Percentiles rank a stretch among this genome's conserved stretches.
Conservation (phyloP, 345 rosid genomes). For the Dipteronia sinensis region DNA sequence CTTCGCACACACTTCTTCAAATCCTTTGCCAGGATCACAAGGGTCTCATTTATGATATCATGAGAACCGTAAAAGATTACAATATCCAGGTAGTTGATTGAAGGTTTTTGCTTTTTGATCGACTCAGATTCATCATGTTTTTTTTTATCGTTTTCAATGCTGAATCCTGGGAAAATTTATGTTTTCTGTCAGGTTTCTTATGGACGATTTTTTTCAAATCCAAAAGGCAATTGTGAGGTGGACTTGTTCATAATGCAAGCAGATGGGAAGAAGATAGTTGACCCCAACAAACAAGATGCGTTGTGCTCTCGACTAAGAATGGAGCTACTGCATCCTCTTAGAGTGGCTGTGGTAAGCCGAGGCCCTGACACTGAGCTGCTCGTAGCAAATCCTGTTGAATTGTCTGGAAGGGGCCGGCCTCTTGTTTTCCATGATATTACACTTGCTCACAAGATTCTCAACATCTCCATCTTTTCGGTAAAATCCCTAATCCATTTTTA, state of each 20-base stretch:
- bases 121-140: neutral
- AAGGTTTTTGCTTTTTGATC: neutral
- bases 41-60: constrained; percentile 68
- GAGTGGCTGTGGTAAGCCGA: constrained; percentile 57
- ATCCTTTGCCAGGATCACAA: constrained; percentile 68
- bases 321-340: constrained; percentile 63
- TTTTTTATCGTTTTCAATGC: neutral
- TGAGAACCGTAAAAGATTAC: constrained; percentile 69
- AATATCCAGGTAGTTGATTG: constrained; percentile 51
- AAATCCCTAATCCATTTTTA: neutral
- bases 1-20: constrained; percentile 60
- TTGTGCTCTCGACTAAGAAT: constrained; percentile 59
- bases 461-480: constrained; percentile 60
- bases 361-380: constrained; percentile 73
- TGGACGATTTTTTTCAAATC: constrained; percentile 59
- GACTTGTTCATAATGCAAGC: constrained; percentile 66
- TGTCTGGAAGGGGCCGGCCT: constrained; percentile 72
- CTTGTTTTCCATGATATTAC: constrained; percentile 70
- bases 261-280: constrained; percentile 65
- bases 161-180: neutral
- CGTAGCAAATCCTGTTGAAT: constrained; percentile 77
- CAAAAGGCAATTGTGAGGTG: constrained; percentile 48
- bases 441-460: constrained; percentile 54
- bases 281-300: constrained; percentile 55
- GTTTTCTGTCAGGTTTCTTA: constrained; percentile 48